Base-by-base conservation (phyloP, 768 basidiomycete genomes). In the Rhodotorula sphaerocarpa region DNA sequence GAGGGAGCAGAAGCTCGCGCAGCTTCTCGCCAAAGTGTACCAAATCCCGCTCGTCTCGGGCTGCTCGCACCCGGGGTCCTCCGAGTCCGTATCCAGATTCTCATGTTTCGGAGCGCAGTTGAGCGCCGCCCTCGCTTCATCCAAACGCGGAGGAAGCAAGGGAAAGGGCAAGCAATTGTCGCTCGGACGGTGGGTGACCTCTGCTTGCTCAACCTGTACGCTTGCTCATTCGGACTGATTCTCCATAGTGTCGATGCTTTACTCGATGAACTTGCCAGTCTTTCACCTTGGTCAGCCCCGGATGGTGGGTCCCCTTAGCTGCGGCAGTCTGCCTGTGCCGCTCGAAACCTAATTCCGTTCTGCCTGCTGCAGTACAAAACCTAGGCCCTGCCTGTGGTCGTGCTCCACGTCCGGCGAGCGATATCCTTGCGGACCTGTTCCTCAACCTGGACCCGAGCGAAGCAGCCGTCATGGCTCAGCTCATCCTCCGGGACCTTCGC, bases 401-500 rank as follows among this genome's bases (percentile, higher is more conserved):
- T 36, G 64, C 70, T 5, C 77, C 74, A 51, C 76, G 77, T 4
- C 69, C 76, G 0, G 74, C 73, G 41, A 55, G 53, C 20, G 66
- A 62, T 1, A 79, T 84, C 60, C 76, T 90, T 3, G 76, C 76
- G n/a, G 74, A 76, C 21, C 78, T 92, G 5, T 90, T 83, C 66
- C 77, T 79, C 44, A 74, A 77, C 4, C 76, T 90, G 15, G 78
- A 83, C 2, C 83, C 88, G 0, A 74, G 75, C 16, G 85, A 87
- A 44, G 81, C 85, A 3, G 78, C 82, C 1, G 81, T 85, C 64
- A 77, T 92, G 51, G 86, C 86, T 0, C 91, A 96, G 71, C 85
- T 93, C 66, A 86, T 96, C 61, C 80, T 93, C 41, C 87, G 86
- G 66, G 91, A 96, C 73, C 76, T 96, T 1, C 81, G 84, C 33